Evolutionary conservation across 169 alveolate species (phyloP).

Genomic region (Plasmodium relictum): DNA sequence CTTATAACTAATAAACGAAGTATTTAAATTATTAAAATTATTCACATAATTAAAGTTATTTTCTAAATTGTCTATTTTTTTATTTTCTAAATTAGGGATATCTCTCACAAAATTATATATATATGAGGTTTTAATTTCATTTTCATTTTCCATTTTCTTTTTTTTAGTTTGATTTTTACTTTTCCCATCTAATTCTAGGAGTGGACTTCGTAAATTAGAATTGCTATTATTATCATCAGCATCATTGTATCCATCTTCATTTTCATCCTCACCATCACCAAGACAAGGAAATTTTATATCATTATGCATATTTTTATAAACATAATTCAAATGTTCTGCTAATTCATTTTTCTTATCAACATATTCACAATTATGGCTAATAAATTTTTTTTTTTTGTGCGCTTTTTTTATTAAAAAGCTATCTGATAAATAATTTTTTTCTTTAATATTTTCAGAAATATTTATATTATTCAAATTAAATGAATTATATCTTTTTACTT

Average conservation of each 20-base stretch:
- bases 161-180: too few species aligned
- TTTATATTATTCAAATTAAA: background rate
- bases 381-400: slow-evolving; percentile 25
- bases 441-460: background rate
- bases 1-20: background rate
- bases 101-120: too few species aligned
- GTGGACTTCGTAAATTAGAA: background rate
- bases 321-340: background rate
- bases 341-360: slow-evolving; percentile 4
- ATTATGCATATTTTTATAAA: background rate
- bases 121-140: too few species aligned
- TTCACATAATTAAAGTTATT: slow-evolving; percentile 1
- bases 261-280: background rate
- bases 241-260: background rate
- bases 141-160: too few species aligned
- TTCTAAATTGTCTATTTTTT: too few species aligned
- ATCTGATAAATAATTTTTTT: slow-evolving; percentile 48
- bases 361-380: slow-evolving; percentile 10
- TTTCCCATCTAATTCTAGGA: too few species aligned
- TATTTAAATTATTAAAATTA: background rate
- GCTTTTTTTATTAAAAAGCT: slow-evolving; percentile 30
- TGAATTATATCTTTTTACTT: slow-evolving; percentile 27
- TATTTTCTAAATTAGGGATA: too few species aligned
- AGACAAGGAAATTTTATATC: background rate
- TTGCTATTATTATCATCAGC: background rate